Conservation (phyloP, 2,329 filamentous ascomycete species). For the Leptographium galeiforme region DNA sequence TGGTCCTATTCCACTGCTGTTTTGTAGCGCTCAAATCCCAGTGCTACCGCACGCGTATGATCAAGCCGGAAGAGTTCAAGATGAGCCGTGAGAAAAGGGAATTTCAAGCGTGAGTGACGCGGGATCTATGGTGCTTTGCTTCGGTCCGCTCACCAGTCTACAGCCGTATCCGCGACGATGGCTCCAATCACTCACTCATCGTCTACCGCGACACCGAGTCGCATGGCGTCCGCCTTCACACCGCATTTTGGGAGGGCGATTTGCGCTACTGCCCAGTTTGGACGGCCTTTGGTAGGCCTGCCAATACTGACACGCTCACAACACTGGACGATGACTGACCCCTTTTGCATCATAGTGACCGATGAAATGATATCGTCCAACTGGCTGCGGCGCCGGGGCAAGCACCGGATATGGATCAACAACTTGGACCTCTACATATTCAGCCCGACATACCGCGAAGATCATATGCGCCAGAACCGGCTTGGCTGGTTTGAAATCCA, state of each 20-base stretch:
- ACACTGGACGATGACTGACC: not conserved
- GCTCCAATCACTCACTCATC: conserved; percentile 36
- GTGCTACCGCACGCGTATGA: conserved; percentile 28
- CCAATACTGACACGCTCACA: no score
- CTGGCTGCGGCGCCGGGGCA: conserved; percentile 37
- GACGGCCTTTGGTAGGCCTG: conserved; percentile 45
- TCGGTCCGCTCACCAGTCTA: not conserved
- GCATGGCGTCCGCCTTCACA: conserved; percentile 38
- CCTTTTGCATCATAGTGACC: conserved; percentile 28
- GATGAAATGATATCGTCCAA: conserved; percentile 31
- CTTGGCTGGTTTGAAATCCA: conserved; percentile 36
- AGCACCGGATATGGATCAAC: conserved; percentile 34
- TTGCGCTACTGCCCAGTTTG: conserved; percentile 43
- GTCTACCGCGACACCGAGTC: conserved; percentile 38
- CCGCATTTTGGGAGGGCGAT: conserved; percentile 40
- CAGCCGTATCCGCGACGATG: conserved; percentile 44
- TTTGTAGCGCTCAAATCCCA: conserved; percentile 43
- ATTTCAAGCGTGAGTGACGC: conserved; percentile 39
- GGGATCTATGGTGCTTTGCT: not conserved
- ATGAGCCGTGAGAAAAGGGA: conserved; percentile 35
- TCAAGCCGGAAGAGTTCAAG: conserved; percentile 30
- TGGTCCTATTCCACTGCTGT: conserved; percentile 45
- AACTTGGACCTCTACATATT: conserved; percentile 47
- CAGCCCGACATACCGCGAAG: conserved; percentile 39
- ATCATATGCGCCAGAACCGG: conserved; percentile 34